These are phyloP conservation scores for Cryphonectria naterciae DNA, from an alignment of 2,329 filamentous ascomycete genomes.

Conservation along the genomic window DNA sequence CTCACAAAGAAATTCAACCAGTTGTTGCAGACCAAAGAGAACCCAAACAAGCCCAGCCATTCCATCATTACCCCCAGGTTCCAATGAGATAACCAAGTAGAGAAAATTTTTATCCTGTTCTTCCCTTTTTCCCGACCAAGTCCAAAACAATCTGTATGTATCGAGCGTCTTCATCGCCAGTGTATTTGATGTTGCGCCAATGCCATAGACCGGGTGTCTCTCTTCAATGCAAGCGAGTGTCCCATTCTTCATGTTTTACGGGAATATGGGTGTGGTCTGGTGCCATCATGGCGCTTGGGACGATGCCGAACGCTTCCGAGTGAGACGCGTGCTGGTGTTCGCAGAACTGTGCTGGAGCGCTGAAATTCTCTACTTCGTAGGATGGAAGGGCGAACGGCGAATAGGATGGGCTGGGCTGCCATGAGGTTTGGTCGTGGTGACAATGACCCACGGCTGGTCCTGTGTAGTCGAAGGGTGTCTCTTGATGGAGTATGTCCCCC, in stretches of 20 bases:
- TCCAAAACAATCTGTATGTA: background rate
- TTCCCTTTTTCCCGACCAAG: background rate
- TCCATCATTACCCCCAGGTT: background rate
- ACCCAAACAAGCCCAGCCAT: background rate
- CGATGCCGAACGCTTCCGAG: constrained; percentile 23
- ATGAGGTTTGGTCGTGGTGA: constrained; percentile 37
- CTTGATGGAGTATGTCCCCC: constrained; percentile 39
- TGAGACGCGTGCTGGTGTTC: constrained; percentile 32
- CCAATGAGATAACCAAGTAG: background rate
- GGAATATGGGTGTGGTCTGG: constrained; percentile 17
- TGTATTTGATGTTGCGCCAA: background rate
- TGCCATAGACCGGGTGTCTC: background rate
- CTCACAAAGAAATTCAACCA: background rate
- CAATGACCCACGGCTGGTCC: constrained; percentile 34
- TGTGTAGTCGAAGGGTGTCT: constrained; percentile 38
- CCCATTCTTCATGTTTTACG: constrained; percentile 29
- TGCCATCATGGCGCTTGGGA: constrained; percentile 24
- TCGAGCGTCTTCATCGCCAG: background rate
- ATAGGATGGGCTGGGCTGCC: constrained; percentile 41
- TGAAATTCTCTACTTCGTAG: constrained; percentile 39
- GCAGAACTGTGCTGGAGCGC: constrained; percentile 31
- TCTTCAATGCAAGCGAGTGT: constrained; percentile 18
- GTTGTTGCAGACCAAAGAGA: background rate
- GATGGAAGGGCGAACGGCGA: constrained; percentile 44
- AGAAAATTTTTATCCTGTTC: background rate